Conservation (phyloP, 1,284 basidiomycete species). For the Salmacisia buchloeana region DNA sequence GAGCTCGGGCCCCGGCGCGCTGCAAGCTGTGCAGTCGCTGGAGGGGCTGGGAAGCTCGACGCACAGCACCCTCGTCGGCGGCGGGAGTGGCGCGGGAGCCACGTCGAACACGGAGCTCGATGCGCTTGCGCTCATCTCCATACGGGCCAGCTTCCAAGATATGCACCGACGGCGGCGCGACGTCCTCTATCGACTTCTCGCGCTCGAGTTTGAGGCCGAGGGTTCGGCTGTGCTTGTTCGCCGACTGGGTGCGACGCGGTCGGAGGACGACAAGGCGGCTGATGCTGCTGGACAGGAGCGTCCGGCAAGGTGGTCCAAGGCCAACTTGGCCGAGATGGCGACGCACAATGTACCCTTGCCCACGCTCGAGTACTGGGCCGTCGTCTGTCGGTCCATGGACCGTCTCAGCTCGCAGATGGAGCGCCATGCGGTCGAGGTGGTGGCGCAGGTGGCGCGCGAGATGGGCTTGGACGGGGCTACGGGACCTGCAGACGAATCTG, state of each 20-base stretch:
- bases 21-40: background rate
- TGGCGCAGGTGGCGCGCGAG: conserved; percentile 9
- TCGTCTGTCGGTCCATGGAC: conserved; percentile 9
- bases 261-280: background rate
- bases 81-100: too few relatives aligned
- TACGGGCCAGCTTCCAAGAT: conserved; percentile 37
- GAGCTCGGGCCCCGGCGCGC: background rate
- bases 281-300: background rate
- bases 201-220: conserved; percentile 22
- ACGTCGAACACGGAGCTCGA: too few relatives aligned
- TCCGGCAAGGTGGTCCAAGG: background rate
- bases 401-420: background rate
- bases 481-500: background rate
- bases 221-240: background rate
- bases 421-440: conserved; percentile 13
- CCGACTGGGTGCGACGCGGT: background rate
- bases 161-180: conserved; percentile 33
- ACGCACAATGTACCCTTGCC: conserved; percentile 4
- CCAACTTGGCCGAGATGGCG: background rate
- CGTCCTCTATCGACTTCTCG: conserved; percentile 30
- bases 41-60: conserved; percentile 15
- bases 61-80: too few relatives aligned
- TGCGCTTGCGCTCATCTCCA: conserved; percentile 26
- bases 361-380: conserved; percentile 12
- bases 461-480: background rate